Conservation (phyloP, 106 monocot species). For the Acorus gramineus region DNA sequence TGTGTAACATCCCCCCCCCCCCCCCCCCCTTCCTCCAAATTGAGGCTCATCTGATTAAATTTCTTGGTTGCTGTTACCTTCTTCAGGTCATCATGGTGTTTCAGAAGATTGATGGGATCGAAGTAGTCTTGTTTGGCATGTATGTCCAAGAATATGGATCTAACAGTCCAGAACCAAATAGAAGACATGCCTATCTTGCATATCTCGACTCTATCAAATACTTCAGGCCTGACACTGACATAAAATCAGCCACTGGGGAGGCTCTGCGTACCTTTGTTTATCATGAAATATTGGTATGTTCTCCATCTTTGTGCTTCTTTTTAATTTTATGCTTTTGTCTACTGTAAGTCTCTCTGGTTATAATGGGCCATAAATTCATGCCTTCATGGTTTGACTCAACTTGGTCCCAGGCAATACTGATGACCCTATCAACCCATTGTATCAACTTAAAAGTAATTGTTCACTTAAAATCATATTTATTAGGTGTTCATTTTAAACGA, state of each 20-base stretch:
- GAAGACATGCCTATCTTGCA: conserved; percentile 88
- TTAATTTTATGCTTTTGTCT: not conserved
- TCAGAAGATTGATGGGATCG: conserved; percentile 99
- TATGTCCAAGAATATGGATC: conserved; percentile 99
- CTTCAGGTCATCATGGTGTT: conserved; percentile 81
- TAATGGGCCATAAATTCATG: too few species aligned
- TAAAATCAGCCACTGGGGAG: conserved; percentile 78
- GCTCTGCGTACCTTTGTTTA: conserved; percentile 96
- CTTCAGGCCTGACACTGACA: conserved; percentile 69
- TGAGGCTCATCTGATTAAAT: too few species aligned
- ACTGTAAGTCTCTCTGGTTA: not conserved
- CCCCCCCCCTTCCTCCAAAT: too few species aligned
- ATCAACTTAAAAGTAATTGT: too few species aligned
- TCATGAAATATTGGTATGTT: conserved; percentile 95
- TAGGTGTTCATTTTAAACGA: too few species aligned
- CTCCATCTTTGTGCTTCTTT: not conserved
- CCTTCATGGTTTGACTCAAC: too few species aligned
- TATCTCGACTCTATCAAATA: conserved; percentile 98
- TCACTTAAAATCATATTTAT: too few species aligned
- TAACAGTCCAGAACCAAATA: conserved; percentile 81
- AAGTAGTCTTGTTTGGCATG: conserved; percentile 99
- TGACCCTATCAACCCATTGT: too few species aligned
- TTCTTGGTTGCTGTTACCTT: too few species aligned
- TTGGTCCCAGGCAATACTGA: too few species aligned
- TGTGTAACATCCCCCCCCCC: too few species aligned